phyloP scores from a whole-genome alignment of 768 basidiomycete species.

The Psilocybe subaeruginosa region DNA sequence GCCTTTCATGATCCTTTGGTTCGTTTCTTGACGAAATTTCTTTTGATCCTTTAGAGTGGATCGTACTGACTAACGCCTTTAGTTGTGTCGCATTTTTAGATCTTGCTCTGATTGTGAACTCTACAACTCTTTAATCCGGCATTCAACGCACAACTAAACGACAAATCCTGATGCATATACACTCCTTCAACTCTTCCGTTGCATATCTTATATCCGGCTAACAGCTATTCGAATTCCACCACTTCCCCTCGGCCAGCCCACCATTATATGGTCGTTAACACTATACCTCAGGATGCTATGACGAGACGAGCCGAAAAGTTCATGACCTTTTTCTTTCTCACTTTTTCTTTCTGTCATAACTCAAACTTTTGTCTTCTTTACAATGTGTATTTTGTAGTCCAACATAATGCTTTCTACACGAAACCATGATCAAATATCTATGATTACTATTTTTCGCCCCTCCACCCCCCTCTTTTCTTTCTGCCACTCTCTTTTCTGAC shows the following conservation, averaged over 20 bases:
- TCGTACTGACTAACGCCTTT: neutral
- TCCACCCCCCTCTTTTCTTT: neutral
- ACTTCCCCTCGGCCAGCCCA: constrained; percentile 10
- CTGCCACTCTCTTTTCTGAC: neutral
- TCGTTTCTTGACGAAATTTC: constrained; percentile 2
- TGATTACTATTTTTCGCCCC: constrained; percentile 3
- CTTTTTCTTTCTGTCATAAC: constrained; percentile 1
- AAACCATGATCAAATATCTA: constrained; percentile 6
- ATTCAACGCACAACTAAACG: constrained; percentile 16
- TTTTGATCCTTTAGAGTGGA: no score
- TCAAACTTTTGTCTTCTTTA: constrained; percentile 15
- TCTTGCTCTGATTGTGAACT: constrained; percentile 19
- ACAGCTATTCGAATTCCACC: constrained; percentile 20
- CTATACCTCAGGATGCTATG: constrained; percentile 26
- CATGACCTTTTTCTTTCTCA: constrained; percentile 21
- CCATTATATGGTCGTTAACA: constrained; percentile 8
- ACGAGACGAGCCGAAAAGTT: constrained; percentile 18
- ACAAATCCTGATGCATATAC: constrained; percentile 16
- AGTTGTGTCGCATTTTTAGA: constrained; percentile 20
- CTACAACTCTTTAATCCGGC: constrained; percentile 20
- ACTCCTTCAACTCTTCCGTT: constrained; percentile 11
- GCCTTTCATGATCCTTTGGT: constrained; percentile 24
- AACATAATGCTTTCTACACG: constrained; percentile 15
- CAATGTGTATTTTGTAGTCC: constrained; percentile 29
- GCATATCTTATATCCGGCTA: constrained; percentile 26